Evolutionary conservation across 2,329 filamentous ascomycete species (phyloP).

Genomic region (Fusarium compactum): DNA sequence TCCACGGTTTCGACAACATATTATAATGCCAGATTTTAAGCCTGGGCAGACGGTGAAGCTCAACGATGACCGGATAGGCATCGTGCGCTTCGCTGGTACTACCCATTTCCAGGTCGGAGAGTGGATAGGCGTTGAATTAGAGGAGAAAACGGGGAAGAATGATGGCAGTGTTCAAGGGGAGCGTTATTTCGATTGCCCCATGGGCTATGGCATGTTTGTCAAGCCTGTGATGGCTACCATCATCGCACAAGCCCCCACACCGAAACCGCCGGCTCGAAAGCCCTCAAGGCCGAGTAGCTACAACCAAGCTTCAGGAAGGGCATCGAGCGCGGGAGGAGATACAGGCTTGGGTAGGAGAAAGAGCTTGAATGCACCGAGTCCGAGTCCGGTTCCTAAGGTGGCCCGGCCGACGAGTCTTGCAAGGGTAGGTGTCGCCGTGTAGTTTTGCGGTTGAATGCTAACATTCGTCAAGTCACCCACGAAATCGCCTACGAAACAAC

Average conservation of each 20-base stretch:
- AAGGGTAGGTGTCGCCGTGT: conserved; percentile 59
- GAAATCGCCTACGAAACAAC: conserved; percentile 83
- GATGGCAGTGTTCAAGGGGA: conserved; percentile 91
- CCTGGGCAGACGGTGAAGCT: conserved; percentile 83
- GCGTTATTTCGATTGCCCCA: conserved; percentile 87
- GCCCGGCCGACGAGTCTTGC: conserved; percentile 67
- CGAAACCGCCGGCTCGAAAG: conserved; percentile 55
- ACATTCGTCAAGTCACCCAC: conserved; percentile 72
- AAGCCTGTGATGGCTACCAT: conserved; percentile 76
- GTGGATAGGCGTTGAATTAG: conserved; percentile 92
- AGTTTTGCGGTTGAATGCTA: conserved; percentile 25
- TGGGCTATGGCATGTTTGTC: conserved; percentile 86
- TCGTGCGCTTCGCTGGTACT: conserved; percentile 83
- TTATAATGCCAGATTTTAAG: conserved; percentile 65
- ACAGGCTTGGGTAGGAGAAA: conserved; percentile 70
- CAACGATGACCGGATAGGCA: conserved; percentile 79
- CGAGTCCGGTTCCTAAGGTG: conserved; percentile 73
- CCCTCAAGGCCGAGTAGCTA: conserved; percentile 64
- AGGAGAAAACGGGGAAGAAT: conserved; percentile 87
- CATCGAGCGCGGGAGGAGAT: conserved; percentile 62
- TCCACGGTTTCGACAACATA: conserved; percentile 40
- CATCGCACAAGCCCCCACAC: conserved; percentile 61
- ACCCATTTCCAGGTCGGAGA: conserved; percentile 84
- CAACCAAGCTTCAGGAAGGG: conserved; percentile 54
- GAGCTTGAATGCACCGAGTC: conserved; percentile 78